Conservation (phyloP, 2,329 filamentous ascomycete genomes). For the Fusarium anthophilum region DNA sequence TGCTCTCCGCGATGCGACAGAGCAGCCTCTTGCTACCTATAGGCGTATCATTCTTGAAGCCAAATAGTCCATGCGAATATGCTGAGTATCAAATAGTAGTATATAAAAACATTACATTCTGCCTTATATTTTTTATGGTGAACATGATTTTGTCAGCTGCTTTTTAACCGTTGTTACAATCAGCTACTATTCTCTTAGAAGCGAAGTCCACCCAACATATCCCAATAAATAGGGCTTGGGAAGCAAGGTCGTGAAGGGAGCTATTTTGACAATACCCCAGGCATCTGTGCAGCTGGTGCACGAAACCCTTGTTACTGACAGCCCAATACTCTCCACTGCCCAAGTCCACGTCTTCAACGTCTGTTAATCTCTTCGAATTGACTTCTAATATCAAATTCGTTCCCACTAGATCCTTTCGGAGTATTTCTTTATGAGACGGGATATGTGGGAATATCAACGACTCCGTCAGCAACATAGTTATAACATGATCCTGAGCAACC, state of each 20-base stretch:
- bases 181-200: background rate
- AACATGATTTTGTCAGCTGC: background rate
- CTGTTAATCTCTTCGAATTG: too few relatives aligned
- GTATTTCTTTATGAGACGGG: rapidly evolving
- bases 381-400: rapidly evolving
- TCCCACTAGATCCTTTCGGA: rapidly evolving
- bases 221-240: background rate
- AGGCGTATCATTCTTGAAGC: conserved; percentile 1
- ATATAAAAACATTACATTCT: background rate
- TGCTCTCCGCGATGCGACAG: background rate
- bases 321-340: too few relatives aligned
- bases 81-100: background rate
- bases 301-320: rapidly evolving
- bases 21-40: background rate
- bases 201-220: background rate
- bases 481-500: too few relatives aligned
- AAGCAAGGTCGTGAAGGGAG: background rate
- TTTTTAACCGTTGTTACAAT: rapidly evolving
- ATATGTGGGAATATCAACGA: too few relatives aligned
- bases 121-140: background rate
- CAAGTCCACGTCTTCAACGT: too few relatives aligned
- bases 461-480: too few relatives aligned
- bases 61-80: background rate
- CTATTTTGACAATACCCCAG: background rate
- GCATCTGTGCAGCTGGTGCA: background rate